Conservation (phyloP, 78 protist species). For the Dictyostelium purpureum region DNA sequence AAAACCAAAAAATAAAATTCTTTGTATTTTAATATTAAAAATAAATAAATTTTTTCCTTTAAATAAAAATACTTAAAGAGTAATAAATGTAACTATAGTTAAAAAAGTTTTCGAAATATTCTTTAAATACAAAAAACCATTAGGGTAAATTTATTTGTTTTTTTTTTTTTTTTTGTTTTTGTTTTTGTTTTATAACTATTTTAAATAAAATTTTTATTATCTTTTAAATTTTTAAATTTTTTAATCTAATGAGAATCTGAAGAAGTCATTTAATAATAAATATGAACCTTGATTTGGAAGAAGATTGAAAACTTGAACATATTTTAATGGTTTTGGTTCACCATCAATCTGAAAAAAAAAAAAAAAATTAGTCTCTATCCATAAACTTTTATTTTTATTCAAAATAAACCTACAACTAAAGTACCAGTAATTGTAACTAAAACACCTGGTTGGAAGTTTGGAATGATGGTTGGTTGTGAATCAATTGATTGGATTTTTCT, state of each 20-base stretch:
- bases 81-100: no score
- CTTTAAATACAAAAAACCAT: no score
- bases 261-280: not conserved
- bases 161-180: not conserved
- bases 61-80: not conserved
- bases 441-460: not conserved
- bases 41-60: not conserved
- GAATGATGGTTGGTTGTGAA: not conserved
- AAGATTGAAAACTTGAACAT: not conserved
- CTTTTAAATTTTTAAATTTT: not conserved
- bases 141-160: no score
- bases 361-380: no score
- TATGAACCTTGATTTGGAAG: not conserved
- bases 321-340: not conserved
- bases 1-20: not conserved
- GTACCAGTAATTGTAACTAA: not conserved
- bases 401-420: not conserved
- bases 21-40: not conserved
- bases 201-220: not conserved
- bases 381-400: not conserved
- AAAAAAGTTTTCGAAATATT: no score
- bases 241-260: not conserved
- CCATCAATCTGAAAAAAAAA: not conserved
- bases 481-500: not conserved
- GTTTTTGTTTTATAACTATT: not conserved